phyloP scores from a whole-genome alignment of 192 early-diverging fungal genomes.

The Diversispora eburnea region DNA sequence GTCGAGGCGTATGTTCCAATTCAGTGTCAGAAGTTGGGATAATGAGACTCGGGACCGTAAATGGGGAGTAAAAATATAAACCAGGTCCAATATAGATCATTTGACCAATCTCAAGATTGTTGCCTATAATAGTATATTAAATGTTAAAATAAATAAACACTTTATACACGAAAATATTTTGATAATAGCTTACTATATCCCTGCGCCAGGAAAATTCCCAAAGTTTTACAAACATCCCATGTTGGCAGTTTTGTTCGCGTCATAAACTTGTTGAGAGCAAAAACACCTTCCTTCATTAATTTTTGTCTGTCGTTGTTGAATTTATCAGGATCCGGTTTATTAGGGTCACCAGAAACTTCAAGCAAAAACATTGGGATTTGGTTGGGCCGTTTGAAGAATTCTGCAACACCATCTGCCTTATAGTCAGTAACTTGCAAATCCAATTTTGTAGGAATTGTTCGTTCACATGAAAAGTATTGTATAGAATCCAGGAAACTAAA shows the following conservation, averaged over 20 bases:
- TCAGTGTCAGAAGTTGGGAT: not conserved
- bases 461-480: constrained; percentile 16
- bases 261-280: not conserved
- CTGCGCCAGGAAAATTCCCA: not conserved
- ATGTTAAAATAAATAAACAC: constrained; percentile 14
- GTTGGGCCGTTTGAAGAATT: constrained; percentile 2
- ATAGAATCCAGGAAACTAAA: constrained; percentile 7
- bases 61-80: not conserved
- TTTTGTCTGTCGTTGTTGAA: not conserved
- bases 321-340: not conserved
- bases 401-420: constrained; percentile 10
- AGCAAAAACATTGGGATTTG: constrained; percentile 11
- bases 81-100: not conserved
- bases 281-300: constrained; percentile 14
- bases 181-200: constrained; percentile 5
- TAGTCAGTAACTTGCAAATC: constrained; percentile 4
- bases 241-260: not conserved
- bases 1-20: constrained; percentile 3
- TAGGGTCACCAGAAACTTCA: constrained; percentile 6
- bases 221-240: not conserved
- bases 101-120: not conserved
- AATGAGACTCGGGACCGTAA: too few species aligned
- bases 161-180: not conserved
- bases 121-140: constrained; percentile 7
- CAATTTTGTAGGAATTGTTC: constrained; percentile 6